Base-by-base conservation (phyloP, 352 stramenopile genomes). In the Pythium scleroteichum region DNA sequence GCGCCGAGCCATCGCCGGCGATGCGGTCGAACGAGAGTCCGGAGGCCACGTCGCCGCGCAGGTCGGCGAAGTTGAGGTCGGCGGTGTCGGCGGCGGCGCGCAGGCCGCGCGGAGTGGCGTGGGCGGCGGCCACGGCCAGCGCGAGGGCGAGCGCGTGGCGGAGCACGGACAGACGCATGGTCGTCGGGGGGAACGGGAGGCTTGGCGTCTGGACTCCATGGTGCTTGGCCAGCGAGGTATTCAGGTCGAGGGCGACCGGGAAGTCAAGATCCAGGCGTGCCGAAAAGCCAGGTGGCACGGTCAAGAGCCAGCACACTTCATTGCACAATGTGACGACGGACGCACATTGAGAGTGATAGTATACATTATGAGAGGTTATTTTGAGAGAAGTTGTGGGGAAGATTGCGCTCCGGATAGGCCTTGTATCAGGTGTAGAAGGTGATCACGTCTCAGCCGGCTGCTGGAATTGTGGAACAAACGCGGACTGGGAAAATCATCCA, bases 11-110 rank as follows among this genome's bases (percentile, higher is more conserved):
- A 12, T 32, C 19, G 33, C 42, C 47, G 14, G 44, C 19, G 45
- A 63, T 33, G 17, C 32, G 22, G n/a, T 45, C 33, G 35, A 63
- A 63, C 16, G 55, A 63, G 26, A 63, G 45, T 0, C 55, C 55
- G 1, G 55, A 20, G 45, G 55, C 55, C 4, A 56, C 46, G 55
- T 55, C 55, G 33, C 46, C 35, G 20, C 53, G 19, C 29, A 63
- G 46, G 14, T 55, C 46, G n/a, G 9, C 46, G 32, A 63, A 63
- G 35, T 19, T 39, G 22, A 63, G 38, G 45, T 63, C 45, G 17
- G 22, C 29, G 23, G 55, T 63, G 16, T 63, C 55, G 46, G 16
- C 35, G 9, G 26, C 13, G 10, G 33, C 38, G 35, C 55, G 55
- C 26, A 63, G 55, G 8, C 55, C 55, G 19, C 55, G 46, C 32